phyloP scores from a whole-genome alignment of 148 eudicot species.

The Vaccinium vitisidaea region DNA sequence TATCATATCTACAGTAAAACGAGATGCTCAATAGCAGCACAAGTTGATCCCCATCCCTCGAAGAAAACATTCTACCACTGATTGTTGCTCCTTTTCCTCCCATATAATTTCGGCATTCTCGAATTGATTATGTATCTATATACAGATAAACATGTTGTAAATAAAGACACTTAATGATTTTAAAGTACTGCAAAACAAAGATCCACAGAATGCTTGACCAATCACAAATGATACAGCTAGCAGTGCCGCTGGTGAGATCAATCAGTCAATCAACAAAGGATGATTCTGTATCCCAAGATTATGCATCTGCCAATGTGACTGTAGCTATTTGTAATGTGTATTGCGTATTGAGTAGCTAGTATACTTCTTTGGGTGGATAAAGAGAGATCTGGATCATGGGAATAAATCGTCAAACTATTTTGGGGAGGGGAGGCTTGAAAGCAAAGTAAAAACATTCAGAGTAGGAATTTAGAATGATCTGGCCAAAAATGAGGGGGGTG shows the following conservation, averaged over 20 bases:
- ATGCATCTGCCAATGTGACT: neutral
- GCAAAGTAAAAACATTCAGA: too few species aligned
- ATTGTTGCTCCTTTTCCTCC: neutral
- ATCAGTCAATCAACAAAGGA: neutral
- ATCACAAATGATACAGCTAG: neutral
- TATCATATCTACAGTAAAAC: slow-evolving; percentile 51
- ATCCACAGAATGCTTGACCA: neutral
- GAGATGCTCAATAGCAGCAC: slow-evolving; percentile 32
- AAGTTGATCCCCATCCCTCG: slow-evolving; percentile 1
- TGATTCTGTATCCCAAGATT: neutral
- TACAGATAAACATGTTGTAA: neutral
- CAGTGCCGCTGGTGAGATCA: neutral
- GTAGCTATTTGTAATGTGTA: neutral
- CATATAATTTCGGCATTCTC: neutral
- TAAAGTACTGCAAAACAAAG: neutral
- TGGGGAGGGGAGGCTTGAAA: neutral
- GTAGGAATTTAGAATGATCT: neutral
- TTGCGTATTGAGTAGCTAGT: neutral
- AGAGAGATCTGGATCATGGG: neutral
- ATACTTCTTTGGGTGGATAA: neutral
- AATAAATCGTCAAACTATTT: neutral
- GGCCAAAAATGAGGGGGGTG: too few species aligned
- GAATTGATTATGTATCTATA: neutral
- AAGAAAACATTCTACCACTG: neutral
- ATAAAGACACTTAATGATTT: neutral